phyloP scores from a whole-genome alignment of 2,329 filamentous ascomycete genomes.

The Chlorencoelia australis region DNA sequence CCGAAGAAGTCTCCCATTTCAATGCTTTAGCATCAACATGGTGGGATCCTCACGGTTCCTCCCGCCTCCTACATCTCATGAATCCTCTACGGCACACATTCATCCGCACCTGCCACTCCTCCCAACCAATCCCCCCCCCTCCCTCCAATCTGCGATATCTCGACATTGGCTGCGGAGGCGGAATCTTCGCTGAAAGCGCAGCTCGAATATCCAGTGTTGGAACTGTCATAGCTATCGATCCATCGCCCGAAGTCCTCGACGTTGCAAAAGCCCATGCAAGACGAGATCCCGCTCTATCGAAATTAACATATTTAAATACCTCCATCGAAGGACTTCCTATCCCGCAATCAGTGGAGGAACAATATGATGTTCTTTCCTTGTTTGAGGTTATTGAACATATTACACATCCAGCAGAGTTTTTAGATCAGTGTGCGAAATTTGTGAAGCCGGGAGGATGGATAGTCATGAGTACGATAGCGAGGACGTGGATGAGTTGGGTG shows the following conservation, averaged over 20 bases:
- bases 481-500: conserved; percentile 81
- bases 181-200: conserved; percentile 87
- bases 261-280: conserved; percentile 69
- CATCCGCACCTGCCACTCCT: conserved; percentile 61
- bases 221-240: conserved; percentile 68
- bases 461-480: conserved; percentile 81
- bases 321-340: conserved; percentile 60
- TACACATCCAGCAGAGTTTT: conserved; percentile 61
- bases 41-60: conserved; percentile 95
- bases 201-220: conserved; percentile 55
- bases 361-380: conserved; percentile 72
- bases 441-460: conserved; percentile 90
- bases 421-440: conserved; percentile 60
- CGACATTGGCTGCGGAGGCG: conserved; percentile 90
- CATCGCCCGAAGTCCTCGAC: conserved; percentile 60
- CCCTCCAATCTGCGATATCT: conserved; percentile 55
- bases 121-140: conserved; percentile 35
- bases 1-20: conserved; percentile 88
- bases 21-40: conserved; percentile 84
- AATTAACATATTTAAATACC: conserved; percentile 64
- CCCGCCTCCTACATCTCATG: conserved; percentile 90
- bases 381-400: conserved; percentile 98
- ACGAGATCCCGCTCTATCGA: conserved; percentile 59
- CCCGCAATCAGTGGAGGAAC: conserved; percentile 30
- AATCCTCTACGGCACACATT: conserved; percentile 94